phyloP scores from a whole-genome alignment of 495 filamentous ascomycete genomes.

The Trypethelium eluteriae region DNA sequence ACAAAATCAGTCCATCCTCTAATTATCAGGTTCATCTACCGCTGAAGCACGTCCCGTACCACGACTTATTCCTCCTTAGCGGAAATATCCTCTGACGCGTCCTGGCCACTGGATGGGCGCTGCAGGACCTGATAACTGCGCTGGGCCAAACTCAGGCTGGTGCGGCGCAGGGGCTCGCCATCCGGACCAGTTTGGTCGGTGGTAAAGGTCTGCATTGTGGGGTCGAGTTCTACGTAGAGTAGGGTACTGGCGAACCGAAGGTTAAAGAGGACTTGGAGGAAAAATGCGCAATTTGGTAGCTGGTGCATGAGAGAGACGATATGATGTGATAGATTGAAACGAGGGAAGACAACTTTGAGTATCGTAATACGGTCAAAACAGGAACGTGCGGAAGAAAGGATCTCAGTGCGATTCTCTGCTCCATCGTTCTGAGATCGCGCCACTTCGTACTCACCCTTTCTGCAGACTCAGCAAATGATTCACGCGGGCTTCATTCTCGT shows the following conservation, averaged over 20 bases:
- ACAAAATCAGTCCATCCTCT: too few species aligned
- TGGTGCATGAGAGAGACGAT: too few species aligned
- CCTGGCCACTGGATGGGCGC: neutral
- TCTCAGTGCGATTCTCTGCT: too few species aligned
- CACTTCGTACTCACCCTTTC: slow-evolving; percentile 60
- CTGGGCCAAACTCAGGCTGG: neutral
- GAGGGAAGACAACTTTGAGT: neutral
- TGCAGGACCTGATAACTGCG: neutral
- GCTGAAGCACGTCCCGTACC: neutral
- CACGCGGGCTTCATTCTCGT: slow-evolving; percentile 44
- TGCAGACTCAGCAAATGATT: slow-evolving; percentile 53
- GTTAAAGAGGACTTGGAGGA: too few species aligned
- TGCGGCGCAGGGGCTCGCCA: slow-evolving; percentile 1
- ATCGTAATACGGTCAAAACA: too few species aligned
- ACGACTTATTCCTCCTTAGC: neutral
- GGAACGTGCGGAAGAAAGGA: too few species aligned
- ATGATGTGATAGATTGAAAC: neutral
- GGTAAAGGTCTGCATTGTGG: slow-evolving; percentile 46
- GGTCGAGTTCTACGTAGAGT: slow-evolving; percentile 68
- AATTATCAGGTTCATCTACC: too few species aligned
- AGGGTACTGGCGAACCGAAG: slow-evolving; percentile 43
- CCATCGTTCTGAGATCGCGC: too few species aligned
- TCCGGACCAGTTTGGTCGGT: neutral
- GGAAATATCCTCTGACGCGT: neutral
- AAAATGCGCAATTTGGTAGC: too few species aligned